Percentiles rank a stretch among this genome's conserved stretches.
These are phyloP conservation scores for Sporisorium graminicola DNA, from an alignment of 1,284 basidiomycete species.

Conservation along the genomic window DNA sequence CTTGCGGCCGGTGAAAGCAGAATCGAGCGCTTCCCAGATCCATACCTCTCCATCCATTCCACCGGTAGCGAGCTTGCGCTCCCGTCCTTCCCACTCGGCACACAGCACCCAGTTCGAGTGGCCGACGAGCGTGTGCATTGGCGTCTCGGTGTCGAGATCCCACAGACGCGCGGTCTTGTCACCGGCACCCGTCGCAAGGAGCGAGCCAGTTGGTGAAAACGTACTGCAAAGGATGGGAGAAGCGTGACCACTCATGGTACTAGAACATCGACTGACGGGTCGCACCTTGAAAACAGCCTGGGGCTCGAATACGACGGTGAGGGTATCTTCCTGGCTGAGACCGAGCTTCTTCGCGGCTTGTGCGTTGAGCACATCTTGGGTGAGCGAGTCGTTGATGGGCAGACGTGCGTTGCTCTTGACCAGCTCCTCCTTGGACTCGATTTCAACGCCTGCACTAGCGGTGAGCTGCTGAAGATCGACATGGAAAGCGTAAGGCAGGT, in stretches of 20 bases:
- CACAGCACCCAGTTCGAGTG: constrained; percentile 97
- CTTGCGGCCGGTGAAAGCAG: constrained; percentile 49
- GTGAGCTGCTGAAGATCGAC: constrained; percentile 52
- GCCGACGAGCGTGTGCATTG: constrained; percentile 86
- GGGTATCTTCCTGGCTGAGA: constrained; percentile 64
- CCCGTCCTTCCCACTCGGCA: constrained; percentile 95
- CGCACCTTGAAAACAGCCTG: constrained; percentile 96
- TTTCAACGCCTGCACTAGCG: constrained; percentile 18
- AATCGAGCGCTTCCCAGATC: constrained; percentile 65
- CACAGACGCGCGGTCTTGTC: constrained; percentile 93
- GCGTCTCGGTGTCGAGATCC: constrained; percentile 93
- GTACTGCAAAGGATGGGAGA: constrained; percentile 94
- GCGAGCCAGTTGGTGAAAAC: constrained; percentile 90
- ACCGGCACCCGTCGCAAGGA: constrained; percentile 93
- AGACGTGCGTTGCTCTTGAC: constrained; percentile 55
- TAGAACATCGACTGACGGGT: constrained; percentile 91
- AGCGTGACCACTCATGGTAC: constrained; percentile 84
- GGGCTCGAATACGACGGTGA: constrained; percentile 73
- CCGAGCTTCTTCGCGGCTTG: constrained; percentile 60
- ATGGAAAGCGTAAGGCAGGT: constrained; percentile 67
- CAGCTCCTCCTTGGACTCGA: constrained; percentile 28
- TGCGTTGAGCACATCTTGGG: constrained; percentile 58
- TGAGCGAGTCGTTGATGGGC: constrained; percentile 59
- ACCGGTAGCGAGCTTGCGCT: constrained; percentile 87
- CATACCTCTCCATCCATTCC: constrained; percentile 68